Conservation (phyloP, 2,329 filamentous ascomycete species). For the Cladosporium cucumerinum region DNA sequence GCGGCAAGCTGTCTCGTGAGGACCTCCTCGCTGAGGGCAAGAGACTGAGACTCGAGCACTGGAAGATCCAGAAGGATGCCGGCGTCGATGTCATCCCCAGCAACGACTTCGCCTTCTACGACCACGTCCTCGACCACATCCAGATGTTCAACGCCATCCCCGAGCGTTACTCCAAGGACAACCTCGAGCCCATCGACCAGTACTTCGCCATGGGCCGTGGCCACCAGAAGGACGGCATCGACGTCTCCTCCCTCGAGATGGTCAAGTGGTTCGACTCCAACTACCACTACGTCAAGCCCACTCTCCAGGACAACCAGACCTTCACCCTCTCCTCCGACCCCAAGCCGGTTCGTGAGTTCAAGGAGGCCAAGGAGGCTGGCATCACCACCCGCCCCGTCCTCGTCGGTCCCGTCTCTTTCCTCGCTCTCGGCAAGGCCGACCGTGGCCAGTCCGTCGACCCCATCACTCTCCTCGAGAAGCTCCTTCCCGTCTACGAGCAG, state of each 20-base stretch:
- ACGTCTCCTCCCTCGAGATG: slow-evolving; percentile 89
- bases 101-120: slow-evolving; percentile 99
- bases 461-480: slow-evolving; percentile 89
- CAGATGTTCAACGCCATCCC: slow-evolving; percentile 94
- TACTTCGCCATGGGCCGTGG: slow-evolving; percentile 99
- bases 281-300: slow-evolving; percentile 99
- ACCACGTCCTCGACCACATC: slow-evolving; percentile 96
- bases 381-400: slow-evolving; percentile 90
- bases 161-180: slow-evolving; percentile 88
- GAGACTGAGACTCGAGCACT: slow-evolving; percentile 93
- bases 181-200: slow-evolving; percentile 84
- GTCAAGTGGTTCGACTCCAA: slow-evolving; percentile 99
- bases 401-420: slow-evolving; percentile 94
- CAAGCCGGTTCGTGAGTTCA: slow-evolving; percentile 92
- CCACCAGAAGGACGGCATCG: slow-evolving; percentile 89
- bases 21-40: slow-evolving; percentile 94
- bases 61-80: slow-evolving; percentile 99
- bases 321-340: slow-evolving; percentile 85
- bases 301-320: slow-evolving; percentile 91
- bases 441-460: slow-evolving; percentile 89
- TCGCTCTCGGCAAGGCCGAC: slow-evolving; percentile 96
- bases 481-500: slow-evolving; percentile 91
- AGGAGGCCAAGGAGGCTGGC: slow-evolving; percentile 96
- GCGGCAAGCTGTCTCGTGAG: slow-evolving; percentile 85
- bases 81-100: slow-evolving; percentile 96